Evolutionary conservation across 148 eudicot species (phyloP), one percentile per base, ranked within the genome.

Genomic region (Mesembryanthemum crystallinum): DNA sequence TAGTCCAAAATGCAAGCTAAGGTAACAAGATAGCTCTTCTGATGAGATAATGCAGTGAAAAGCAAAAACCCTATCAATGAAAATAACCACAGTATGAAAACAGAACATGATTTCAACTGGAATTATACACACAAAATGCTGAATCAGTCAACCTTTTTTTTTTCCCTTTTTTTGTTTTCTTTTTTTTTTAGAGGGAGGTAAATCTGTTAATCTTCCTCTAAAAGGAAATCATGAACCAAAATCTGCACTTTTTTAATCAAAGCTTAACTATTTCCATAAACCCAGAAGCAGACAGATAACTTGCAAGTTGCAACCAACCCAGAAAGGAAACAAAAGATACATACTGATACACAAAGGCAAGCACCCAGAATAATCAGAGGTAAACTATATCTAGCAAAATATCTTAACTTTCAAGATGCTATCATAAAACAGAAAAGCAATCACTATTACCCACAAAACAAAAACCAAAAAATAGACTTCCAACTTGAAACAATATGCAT

Each of bases 201-300:
- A 33, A 49, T 71, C 73, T 54, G 45, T 43, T 47, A 55, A 63
- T 25, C 20, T 63, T 63, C 57, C 71, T 47, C 54, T 39, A 73
- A 65, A 52, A 59, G 60, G 30, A 65, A 54, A 79, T 74, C 73
- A 73, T 61, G 45, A 20, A 10, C 32, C 37, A 79, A 79, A 75
- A 64, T 37, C 70, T 74, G 60, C 49, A 54, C 39, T 80, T 66
- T 17, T 62, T 60, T 39, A 24, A 67, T 67, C 51, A 79, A 77
- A 74, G 52, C 23, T 69, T 20, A 47, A 67, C 18, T 8, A 73
- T 67, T 39, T 69, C 64, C 58, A 59, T 32, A 67, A 78, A 33
- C 21, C 21, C 8, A 73, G 52, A 74, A 80, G 24, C 67, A 29
- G 64, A 74, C 49, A 80, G 69, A 69, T 75, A 78, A 73, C 45